Conservation (phyloP, 768 basidiomycete genomes). For the Gloeophyllum trabeum region DNA sequence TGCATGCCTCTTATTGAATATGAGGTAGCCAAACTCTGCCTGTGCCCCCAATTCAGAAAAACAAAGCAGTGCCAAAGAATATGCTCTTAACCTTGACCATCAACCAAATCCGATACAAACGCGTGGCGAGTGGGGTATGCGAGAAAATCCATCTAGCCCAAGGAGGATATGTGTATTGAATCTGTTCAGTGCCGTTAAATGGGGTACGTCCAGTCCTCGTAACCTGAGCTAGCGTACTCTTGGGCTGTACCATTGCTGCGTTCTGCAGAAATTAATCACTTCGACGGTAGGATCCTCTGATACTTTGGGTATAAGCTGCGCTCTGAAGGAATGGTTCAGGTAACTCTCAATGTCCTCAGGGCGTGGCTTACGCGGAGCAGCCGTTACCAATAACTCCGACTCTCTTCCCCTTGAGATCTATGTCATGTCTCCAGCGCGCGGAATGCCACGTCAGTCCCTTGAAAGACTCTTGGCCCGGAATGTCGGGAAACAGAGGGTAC, state of each 20-base stretch:
- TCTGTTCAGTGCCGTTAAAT: slow-evolving; percentile 13
- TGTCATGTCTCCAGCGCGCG: slow-evolving; percentile 41
- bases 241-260: slow-evolving; percentile 45
- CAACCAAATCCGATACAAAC: slow-evolving; percentile 33
- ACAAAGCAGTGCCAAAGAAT: no score
- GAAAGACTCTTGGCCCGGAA: slow-evolving; percentile 33
- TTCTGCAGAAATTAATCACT: slow-evolving; percentile 44
- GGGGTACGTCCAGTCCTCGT: neutral
- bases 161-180: slow-evolving; percentile 27
- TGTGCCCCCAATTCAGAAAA: no score
- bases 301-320: slow-evolving; percentile 49
- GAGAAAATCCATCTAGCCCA: slow-evolving; percentile 43
- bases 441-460: slow-evolving; percentile 44
- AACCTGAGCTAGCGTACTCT: slow-evolving; percentile 25
- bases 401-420: slow-evolving; percentile 36
- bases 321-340: slow-evolving; percentile 22
- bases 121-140: slow-evolving; percentile 36
- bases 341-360: slow-evolving; percentile 3
- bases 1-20: slow-evolving; percentile 26
- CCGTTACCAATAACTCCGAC: slow-evolving; percentile 58
- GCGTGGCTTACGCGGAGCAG: slow-evolving; percentile 34
- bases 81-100: slow-evolving; percentile 30
- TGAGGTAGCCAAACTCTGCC: slow-evolving; percentile 29
- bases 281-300: slow-evolving; percentile 34
- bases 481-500: slow-evolving; percentile 30